phyloP scores from a whole-genome alignment of 2,329 filamentous ascomycete species.

The Sporothrix brasiliensis region DNA sequence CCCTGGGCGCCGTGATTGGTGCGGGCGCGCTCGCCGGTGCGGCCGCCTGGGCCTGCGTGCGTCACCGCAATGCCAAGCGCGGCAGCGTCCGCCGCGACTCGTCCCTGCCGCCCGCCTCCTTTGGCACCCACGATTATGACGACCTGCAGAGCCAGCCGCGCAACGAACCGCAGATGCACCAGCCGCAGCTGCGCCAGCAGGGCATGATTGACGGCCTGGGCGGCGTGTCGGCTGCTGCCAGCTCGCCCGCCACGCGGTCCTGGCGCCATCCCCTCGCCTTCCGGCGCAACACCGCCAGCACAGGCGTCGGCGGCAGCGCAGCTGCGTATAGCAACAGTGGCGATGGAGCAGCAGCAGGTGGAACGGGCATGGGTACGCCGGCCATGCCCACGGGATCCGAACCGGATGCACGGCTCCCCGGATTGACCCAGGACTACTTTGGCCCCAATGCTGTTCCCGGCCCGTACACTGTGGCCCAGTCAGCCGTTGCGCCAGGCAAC shows the following conservation, averaged over 20 bases:
- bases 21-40: constrained; percentile 48
- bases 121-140: constrained; percentile 33
- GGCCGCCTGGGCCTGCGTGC: constrained; percentile 53
- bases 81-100: constrained; percentile 32
- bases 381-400: constrained; percentile 40
- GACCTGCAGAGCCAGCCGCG: constrained; percentile 34
- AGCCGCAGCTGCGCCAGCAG: constrained; percentile 22
- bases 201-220: not conserved
- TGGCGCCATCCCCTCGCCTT: constrained; percentile 25
- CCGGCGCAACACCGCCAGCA: constrained; percentile 31
- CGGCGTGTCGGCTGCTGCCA: not conserved
- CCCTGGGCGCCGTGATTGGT: constrained; percentile 54
- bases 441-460: constrained; percentile 51
- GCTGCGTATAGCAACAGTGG: constrained; percentile 13
- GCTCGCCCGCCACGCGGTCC: constrained; percentile 21
- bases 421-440: constrained; percentile 49
- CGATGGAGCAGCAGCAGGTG: constrained; percentile 33
- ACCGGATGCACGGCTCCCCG: constrained; percentile 37
- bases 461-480: constrained; percentile 50
- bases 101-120: constrained; percentile 23
- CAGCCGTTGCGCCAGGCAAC: constrained; percentile 29
- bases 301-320: constrained; percentile 27
- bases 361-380: constrained; percentile 32
- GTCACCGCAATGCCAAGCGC: constrained; percentile 34
- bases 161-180: constrained; percentile 10